A percentile compares a stretch with the other conserved stretches of the same genome.
phyloP scores from a whole-genome alignment of 805 yeast genomes.

The Zygoascus tannicola region DNA sequence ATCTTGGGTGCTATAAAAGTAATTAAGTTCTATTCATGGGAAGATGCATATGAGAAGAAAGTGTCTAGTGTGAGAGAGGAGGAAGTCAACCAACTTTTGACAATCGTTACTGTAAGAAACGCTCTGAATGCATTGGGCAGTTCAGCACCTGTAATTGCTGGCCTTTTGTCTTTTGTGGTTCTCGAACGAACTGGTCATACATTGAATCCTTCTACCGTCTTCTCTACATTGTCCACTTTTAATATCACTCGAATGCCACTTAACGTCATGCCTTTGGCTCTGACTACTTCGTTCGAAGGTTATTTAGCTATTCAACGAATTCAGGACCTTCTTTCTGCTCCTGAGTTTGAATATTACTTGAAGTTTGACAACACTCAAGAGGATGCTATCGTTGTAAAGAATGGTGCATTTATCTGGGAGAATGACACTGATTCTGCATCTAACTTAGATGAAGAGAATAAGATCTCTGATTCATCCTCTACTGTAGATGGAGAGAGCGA shows the following conservation, averaged over 20 bases:
- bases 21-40: conserved; percentile 90
- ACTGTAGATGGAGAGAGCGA: neutral
- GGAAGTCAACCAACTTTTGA: conserved; percentile 55
- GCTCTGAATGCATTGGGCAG: conserved; percentile 55
- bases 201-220: conserved; percentile 51
- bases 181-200: conserved; percentile 36
- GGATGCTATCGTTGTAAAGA: conserved; percentile 39
- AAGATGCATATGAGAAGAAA: conserved; percentile 56
- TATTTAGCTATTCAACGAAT: conserved; percentile 46
- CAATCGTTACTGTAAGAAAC: conserved; percentile 59
- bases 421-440: conserved; percentile 9
- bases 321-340: conserved; percentile 40
- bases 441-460: conserved; percentile 10
- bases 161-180: conserved; percentile 50
- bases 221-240: conserved; percentile 63
- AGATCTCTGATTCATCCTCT: conserved; percentile 13
- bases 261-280: conserved; percentile 56
- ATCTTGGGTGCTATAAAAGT: conserved; percentile 67
- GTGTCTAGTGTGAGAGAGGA: conserved; percentile 46
- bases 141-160: conserved; percentile 59
- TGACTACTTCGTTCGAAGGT: conserved; percentile 56
- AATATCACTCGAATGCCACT: conserved; percentile 51
- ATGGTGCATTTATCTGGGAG: conserved; percentile 66
- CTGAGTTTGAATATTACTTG: conserved; percentile 31
- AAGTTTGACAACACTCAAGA: conserved; percentile 27